A percentile compares a stretch with the other conserved stretches of the same genome.
phyloP scores from a whole-genome alignment of 495 filamentous ascomycete genomes.

The Penicillium pulvis region DNA sequence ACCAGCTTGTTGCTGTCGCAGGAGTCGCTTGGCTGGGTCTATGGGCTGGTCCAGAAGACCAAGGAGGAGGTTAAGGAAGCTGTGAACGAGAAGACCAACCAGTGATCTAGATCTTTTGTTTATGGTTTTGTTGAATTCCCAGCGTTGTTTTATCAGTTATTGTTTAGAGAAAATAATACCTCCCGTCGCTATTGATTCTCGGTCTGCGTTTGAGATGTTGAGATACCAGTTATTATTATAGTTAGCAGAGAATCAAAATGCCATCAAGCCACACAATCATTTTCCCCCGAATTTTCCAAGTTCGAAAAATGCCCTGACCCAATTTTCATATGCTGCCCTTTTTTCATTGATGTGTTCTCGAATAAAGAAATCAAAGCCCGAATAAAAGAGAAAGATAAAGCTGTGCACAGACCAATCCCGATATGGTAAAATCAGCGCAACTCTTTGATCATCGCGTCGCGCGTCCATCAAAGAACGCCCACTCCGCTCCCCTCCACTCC shows the following conservation, averaged over 20 bases:
- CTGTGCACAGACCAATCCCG: slow-evolving; percentile 26
- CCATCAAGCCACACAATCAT: not conserved
- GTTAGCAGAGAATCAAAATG: not conserved
- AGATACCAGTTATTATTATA: not conserved
- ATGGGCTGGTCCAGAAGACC: slow-evolving; percentile 55
- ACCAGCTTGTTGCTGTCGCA: slow-evolving; percentile 71
- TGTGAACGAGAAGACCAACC: slow-evolving; percentile 54
- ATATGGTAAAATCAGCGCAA: slow-evolving; percentile 23
- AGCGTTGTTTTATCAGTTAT: slow-evolving; percentile 6
- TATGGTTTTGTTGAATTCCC: not conserved
- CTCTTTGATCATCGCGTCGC: slow-evolving; percentile 21
- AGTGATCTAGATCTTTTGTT: slow-evolving; percentile 16
- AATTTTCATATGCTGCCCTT: not conserved
- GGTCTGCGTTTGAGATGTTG: not conserved
- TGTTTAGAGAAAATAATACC: slow-evolving; percentile 34
- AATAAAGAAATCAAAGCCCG: not conserved
- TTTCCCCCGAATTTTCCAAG: not conserved
- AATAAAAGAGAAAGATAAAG: slow-evolving; percentile 18
- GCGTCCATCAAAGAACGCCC: slow-evolving; percentile 14
- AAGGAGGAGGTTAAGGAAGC: slow-evolving; percentile 63
- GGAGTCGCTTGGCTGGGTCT: slow-evolving; percentile 64
- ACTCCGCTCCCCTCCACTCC: not conserved
- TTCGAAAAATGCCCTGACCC: not conserved
- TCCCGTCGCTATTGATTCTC: slow-evolving; percentile 3
- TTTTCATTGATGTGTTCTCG: not conserved